A percentile compares a stretch with the other conserved stretches of the same genome.
These are phyloP conservation scores for Cryptococcus sp. DNA, from an alignment of 1,284 basidiomycete species.

Conservation along the genomic window DNA sequence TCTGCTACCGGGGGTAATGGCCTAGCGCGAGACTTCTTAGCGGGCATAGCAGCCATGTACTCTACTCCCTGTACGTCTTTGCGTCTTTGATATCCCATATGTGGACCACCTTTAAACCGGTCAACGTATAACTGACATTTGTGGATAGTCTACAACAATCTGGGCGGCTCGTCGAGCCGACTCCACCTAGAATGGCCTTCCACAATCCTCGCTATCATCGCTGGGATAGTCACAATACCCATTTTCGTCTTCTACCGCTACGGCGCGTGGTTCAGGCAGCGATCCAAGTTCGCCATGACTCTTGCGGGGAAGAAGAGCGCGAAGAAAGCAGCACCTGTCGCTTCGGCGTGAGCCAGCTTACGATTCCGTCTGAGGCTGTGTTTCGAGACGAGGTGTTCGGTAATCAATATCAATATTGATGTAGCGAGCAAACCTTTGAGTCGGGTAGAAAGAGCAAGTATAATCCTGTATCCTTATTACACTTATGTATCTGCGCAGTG, in stretches of 20 bases:
- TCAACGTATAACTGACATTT: background rate
- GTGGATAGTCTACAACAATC: slow-evolving; percentile 41
- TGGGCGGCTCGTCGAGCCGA: slow-evolving; percentile 28
- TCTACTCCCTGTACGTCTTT: slow-evolving; percentile 41
- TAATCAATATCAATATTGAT: too few relatives aligned
- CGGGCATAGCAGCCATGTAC: slow-evolving; percentile 54
- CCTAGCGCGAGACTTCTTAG: slow-evolving; percentile 47
- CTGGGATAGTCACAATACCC: slow-evolving; percentile 50
- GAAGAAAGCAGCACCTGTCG: slow-evolving; percentile 4
- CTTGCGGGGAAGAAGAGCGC: slow-evolving; percentile 28
- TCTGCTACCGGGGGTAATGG: slow-evolving; percentile 51
- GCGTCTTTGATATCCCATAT: background rate
- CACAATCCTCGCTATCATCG: slow-evolving; percentile 52
- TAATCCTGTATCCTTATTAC: too few relatives aligned
- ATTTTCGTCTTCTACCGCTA: slow-evolving; percentile 55
- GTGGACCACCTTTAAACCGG: background rate
- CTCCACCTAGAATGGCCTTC: slow-evolving; percentile 50
- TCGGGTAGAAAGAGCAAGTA: too few relatives aligned
- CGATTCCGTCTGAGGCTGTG: too few relatives aligned
- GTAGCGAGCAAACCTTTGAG: too few relatives aligned
- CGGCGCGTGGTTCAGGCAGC: slow-evolving; percentile 47
- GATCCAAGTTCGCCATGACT: slow-evolving; percentile 51
- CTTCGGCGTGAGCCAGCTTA: background rate
- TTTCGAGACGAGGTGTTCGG: too few relatives aligned
- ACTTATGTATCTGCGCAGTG: too few relatives aligned